Conservation (phyloP, 1,284 basidiomycete species). For the Sutorius eximius region DNA sequence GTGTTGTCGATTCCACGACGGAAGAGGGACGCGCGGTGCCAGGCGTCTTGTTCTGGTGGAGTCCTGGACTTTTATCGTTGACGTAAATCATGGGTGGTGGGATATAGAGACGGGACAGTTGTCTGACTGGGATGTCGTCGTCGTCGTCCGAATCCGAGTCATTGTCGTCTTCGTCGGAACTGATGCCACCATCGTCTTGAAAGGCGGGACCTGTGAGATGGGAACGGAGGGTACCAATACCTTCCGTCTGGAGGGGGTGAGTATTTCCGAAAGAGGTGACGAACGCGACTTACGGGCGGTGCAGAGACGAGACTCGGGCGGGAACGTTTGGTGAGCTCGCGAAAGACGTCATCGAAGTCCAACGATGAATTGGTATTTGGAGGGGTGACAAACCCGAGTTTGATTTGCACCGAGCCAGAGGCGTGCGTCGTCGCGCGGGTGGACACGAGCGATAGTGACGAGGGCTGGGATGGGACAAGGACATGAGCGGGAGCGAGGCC, state of each 20-base stretch:
- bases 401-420: constrained; percentile 66
- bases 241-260: constrained; percentile 63
- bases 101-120: constrained; percentile 31
- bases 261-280: not conserved
- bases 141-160: constrained; percentile 31
- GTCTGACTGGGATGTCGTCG: constrained; percentile 19
- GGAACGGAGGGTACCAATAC: constrained; percentile 83
- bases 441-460: constrained; percentile 60
- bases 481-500: not conserved
- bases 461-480: constrained; percentile 41
- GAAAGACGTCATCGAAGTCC: constrained; percentile 59
- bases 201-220: constrained; percentile 56
- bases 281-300: constrained; percentile 59
- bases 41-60: constrained; percentile 17
- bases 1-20: constrained; percentile 4
- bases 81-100: constrained; percentile 27
- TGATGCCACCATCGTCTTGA: constrained; percentile 80
- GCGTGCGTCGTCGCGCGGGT: constrained; percentile 61
- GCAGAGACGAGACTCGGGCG: constrained; percentile 70
- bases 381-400: constrained; percentile 72
- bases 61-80: constrained; percentile 12
- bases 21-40: constrained; percentile 30
- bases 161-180: constrained; percentile 55
- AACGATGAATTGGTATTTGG: constrained; percentile 40
- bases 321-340: constrained; percentile 63